Evolutionary conservation across 495 filamentous ascomycete species (phyloP).

Genomic region (Beverwykella pulmonaria): DNA sequence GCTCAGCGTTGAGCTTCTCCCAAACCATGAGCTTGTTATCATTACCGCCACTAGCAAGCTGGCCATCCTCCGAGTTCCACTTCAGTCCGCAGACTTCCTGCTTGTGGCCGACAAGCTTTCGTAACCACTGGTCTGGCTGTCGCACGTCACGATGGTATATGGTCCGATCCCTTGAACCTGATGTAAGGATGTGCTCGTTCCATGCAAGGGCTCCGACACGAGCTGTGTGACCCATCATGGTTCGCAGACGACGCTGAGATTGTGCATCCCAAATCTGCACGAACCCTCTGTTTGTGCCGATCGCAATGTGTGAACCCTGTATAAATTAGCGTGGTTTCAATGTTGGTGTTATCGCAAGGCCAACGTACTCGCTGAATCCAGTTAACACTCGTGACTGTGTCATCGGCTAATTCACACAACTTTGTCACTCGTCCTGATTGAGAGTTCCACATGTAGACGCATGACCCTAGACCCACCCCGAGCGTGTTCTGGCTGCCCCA

Average conservation of each 20-base stretch:
- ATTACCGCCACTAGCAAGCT: conserved; percentile 94
- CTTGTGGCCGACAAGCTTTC: conserved; percentile 88
- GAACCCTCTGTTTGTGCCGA: conserved; percentile 88
- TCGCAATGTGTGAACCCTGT: conserved; percentile 88
- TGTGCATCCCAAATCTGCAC: conserved; percentile 98
- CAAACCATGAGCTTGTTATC: conserved; percentile 98
- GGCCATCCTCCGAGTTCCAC: conserved; percentile 94
- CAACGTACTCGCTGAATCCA: conserved; percentile 83
- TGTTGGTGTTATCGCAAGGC: background rate
- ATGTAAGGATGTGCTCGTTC: conserved; percentile 97
- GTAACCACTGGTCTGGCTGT: conserved; percentile 84
- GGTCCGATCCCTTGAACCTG: conserved; percentile 86
- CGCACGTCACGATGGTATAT: conserved; percentile 97
- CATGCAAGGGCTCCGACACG: conserved; percentile 91
- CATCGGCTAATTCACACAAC: conserved; percentile 88
- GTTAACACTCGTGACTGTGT: conserved; percentile 92
- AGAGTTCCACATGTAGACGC: conserved; percentile 99
- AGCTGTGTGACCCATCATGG: conserved; percentile 94
- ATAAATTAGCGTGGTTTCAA: conserved; percentile 1
- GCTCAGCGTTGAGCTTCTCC: conserved; percentile 87
- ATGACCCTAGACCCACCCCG: conserved; percentile 86
- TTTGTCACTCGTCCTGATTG: conserved; percentile 82
- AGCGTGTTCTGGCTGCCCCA: conserved; percentile 96
- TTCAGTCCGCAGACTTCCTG: conserved; percentile 97
- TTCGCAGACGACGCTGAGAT: conserved; percentile 77